Evolutionary conservation across 768 basidiomycete genomes (phyloP).

Genomic region (Panaeolus papilionaceus): DNA sequence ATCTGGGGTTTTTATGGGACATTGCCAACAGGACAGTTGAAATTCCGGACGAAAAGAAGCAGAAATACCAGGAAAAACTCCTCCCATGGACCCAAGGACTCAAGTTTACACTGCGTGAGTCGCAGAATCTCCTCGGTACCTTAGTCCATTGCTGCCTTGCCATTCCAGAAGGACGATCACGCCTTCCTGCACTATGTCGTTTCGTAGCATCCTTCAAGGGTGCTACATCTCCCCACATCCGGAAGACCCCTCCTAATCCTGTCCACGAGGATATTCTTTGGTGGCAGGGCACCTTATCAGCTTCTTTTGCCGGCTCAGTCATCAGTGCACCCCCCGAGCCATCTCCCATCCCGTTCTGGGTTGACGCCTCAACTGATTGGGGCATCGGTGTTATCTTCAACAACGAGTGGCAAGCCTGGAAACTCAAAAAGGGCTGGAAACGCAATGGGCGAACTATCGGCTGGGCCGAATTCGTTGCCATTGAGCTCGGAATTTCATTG

Average conservation of each 20-base stretch:
- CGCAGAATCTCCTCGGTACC: constrained; percentile 37
- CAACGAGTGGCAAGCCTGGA: constrained; percentile 40
- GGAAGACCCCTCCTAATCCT: constrained; percentile 20
- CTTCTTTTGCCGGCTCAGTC: too few species aligned
- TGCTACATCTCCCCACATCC: constrained; percentile 20
- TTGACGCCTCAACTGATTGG: constrained; percentile 44
- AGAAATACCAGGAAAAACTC: constrained; percentile 35
- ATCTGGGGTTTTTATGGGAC: constrained; percentile 47
- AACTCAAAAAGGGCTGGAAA: constrained; percentile 33
- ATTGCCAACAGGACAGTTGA: constrained; percentile 33
- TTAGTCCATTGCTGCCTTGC: constrained; percentile 43
- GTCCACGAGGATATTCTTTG: constrained; percentile 32
- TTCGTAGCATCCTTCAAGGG: constrained; percentile 34
- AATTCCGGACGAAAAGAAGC: constrained; percentile 37
- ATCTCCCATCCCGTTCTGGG: constrained; percentile 28
- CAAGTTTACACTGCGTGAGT: constrained; percentile 25
- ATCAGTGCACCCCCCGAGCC: constrained; percentile 24
- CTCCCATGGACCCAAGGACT: constrained; percentile 22
- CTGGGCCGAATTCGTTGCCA: constrained; percentile 49
- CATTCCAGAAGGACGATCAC: constrained; percentile 34
- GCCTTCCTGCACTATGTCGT: constrained; percentile 35
- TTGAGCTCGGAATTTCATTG: constrained; percentile 39
- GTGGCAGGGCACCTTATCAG: constrained; percentile 30
- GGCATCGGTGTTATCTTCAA: constrained; percentile 42
- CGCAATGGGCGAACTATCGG: constrained; percentile 39